Evolutionary conservation across 2,329 filamentous ascomycete genomes (phyloP), one percentile per base, ranked within the genome.

Genomic region (Fusarium goolgardi): DNA sequence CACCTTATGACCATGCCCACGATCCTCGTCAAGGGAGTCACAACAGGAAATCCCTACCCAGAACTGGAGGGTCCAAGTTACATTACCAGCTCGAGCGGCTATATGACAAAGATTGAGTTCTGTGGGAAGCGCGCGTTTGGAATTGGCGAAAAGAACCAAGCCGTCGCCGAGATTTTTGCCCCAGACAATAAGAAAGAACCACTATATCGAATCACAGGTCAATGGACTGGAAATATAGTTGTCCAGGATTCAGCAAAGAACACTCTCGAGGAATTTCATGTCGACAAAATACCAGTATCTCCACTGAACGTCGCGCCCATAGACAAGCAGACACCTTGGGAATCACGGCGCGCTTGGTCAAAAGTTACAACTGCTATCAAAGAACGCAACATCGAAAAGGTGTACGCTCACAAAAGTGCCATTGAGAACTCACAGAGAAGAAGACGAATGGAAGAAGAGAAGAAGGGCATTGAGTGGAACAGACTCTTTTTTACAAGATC

Each of bases 351-450:
- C 46, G 94, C 93, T 2, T 97, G 94, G 94, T 82, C 82, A 29
- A 90, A 90, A 63, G 93, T 97, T 12, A 90, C 91, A 0, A 82
- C 85, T 10, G 91, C 88, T 23, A 91, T 97, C 64, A 79, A 82
- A 20, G 84, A 82, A 57, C 91, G 91, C 41, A 90, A 97, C 74
- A 90, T 96, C 85, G 88, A 93, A 63, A 82, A 84, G 12, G 91
- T 91, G 0, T 86, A 87, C 1, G 78, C 80, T 1, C 90, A 94
- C 75, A 97, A 97, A 81, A 87, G 85, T 10, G 88, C 90, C 75
- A 91, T 97, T 56, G 94, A 97, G 79, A 90, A 94, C 73, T 88
- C 88, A 37, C 94, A 97, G 81, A 86, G 94, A 31, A 88, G 90
- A 61, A 82, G 95, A 81, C 86, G 94, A 59, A 86, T 87, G 72